phyloP scores from a whole-genome alignment of 495 filamentous ascomycete species.

The Neurospora hispaniola region DNA sequence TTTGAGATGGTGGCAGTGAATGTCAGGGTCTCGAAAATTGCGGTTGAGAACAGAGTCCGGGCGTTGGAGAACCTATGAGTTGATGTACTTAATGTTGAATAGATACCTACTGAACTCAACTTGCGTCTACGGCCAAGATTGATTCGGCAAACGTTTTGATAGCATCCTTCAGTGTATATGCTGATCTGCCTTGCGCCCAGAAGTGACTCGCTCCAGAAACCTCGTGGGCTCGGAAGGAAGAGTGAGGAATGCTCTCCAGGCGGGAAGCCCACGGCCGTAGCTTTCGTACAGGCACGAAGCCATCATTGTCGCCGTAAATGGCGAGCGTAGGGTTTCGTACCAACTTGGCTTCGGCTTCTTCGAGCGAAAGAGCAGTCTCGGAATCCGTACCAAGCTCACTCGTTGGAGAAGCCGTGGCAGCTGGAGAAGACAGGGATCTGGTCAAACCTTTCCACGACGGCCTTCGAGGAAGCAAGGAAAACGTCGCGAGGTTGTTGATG shows the following conservation, averaged over 20 bases:
- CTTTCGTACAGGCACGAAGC: slow-evolving; percentile 60
- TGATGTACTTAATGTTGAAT: background rate
- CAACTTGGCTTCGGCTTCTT: slow-evolving; percentile 42
- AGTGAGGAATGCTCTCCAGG: slow-evolving; percentile 30
- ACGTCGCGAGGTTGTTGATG: slow-evolving; percentile 45
- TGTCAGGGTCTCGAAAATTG: slow-evolving; percentile 4
- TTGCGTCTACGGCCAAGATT: background rate
- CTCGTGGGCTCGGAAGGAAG: slow-evolving; percentile 43
- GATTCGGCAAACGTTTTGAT: slow-evolving; percentile 14
- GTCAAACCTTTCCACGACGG: slow-evolving; percentile 3
- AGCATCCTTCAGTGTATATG: slow-evolving; percentile 36
- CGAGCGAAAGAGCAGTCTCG: background rate
- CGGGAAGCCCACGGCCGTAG: slow-evolving; percentile 59
- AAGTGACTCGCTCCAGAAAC: slow-evolving; percentile 72
- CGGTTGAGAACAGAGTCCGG: slow-evolving; percentile 8
- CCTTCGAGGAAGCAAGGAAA: slow-evolving; percentile 30
- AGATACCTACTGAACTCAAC: background rate
- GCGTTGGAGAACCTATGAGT: slow-evolving; percentile 9
- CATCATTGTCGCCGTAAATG: slow-evolving; percentile 70
- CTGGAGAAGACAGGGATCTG: background rate
- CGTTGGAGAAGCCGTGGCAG: background rate
- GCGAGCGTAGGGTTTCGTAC: slow-evolving; percentile 50
- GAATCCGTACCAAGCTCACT: background rate
- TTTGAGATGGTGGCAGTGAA: slow-evolving; percentile 24
- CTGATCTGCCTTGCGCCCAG: slow-evolving; percentile 60